A percentile compares a stretch with the other conserved stretches of the same genome.
Evolutionary conservation across 2,329 filamentous ascomycete genomes (phyloP).

Genomic region (Cryphonectria carpinicola): DNA sequence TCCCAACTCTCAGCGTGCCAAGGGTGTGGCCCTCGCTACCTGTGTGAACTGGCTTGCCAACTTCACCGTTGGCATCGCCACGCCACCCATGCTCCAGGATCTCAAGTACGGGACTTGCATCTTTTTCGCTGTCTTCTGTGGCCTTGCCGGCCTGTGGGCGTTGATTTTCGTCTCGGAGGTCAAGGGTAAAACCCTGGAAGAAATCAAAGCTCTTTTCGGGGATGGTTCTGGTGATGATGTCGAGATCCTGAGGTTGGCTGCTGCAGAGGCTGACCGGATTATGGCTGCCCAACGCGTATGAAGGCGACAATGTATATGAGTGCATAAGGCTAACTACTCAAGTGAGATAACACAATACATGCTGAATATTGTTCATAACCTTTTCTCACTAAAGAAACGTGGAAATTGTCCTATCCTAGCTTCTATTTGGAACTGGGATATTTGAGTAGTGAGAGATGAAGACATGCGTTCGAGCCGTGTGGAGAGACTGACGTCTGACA

Average conservation of each 20-base stretch:
- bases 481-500: too few relatives aligned
- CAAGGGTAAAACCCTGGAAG: slow-evolving; percentile 50
- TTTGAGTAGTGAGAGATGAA: too few relatives aligned
- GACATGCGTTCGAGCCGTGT: too few relatives aligned
- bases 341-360: too few relatives aligned
- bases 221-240: slow-evolving; percentile 16
- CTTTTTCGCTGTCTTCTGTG: slow-evolving; percentile 63
- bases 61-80: slow-evolving; percentile 64
- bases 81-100: slow-evolving; percentile 61
- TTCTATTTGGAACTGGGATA: too few relatives aligned
- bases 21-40: slow-evolving; percentile 64
- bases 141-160: slow-evolving; percentile 50
- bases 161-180: slow-evolving; percentile 53
- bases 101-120: slow-evolving; percentile 56
- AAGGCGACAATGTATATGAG: too few relatives aligned
- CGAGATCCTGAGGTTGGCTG: slow-evolving; percentile 9
- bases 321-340: too few relatives aligned
- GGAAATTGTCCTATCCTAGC: too few relatives aligned
- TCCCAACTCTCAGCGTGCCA: slow-evolving; percentile 62
- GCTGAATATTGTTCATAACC: too few relatives aligned
- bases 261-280: neutral
- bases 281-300: neutral
- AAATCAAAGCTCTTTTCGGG: slow-evolving; percentile 39
- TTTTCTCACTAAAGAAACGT: too few relatives aligned
- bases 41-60: slow-evolving; percentile 66